Evolutionary conservation across 345 rosid genomes (phyloP), one percentile per base, ranked within the genome.

Genomic region (Brassica rapa): DNA sequence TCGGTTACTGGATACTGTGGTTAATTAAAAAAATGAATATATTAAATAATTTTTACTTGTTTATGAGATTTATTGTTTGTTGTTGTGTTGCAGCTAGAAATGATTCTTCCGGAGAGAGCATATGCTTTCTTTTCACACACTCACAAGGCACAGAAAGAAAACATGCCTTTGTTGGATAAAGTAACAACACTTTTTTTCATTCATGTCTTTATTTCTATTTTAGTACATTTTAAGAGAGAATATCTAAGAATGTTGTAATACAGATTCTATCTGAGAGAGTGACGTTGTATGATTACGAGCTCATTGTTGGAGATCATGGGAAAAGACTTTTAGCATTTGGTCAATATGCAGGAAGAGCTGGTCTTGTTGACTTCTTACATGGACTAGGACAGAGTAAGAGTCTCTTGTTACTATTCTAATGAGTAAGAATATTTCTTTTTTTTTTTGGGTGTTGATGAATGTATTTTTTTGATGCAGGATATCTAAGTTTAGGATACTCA

Each of bases 111-210:
- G 4, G 88, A 89, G 62, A 88, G 93, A 83, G 95, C 92, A 60
- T 92, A 90, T 81, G 93, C 97, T 74, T 92, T 92, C 90, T 92
- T 92, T 81, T 92, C 97, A 1, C 97, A 92, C 72, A 90, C 95
- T 69, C 97, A 92, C 76, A 92, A 92, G 84, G 95, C 97, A 8
- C 97, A 90, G 85, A 90, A 87, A 79, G 95, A 90, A 56, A 92
- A 89, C 87, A 86, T 92, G 93, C 93, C 92, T 66, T 82, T 92
- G 83, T 73, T 92, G 63, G 92, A 92, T 80, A 92, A 92, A 89
- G 97, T 92, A 74, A 15, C 68, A 61, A 4, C 32, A 23, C 14
- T 59, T 57, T 5, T 59, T 57, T 5, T 9, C 7, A 61, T 30
- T 32, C 15, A 24, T 30, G 1, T 1, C 1, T 27, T 2, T 27